Base-by-base conservation (phyloP, 345 rosid genomes). In the Hypericum perforatum region DNA sequence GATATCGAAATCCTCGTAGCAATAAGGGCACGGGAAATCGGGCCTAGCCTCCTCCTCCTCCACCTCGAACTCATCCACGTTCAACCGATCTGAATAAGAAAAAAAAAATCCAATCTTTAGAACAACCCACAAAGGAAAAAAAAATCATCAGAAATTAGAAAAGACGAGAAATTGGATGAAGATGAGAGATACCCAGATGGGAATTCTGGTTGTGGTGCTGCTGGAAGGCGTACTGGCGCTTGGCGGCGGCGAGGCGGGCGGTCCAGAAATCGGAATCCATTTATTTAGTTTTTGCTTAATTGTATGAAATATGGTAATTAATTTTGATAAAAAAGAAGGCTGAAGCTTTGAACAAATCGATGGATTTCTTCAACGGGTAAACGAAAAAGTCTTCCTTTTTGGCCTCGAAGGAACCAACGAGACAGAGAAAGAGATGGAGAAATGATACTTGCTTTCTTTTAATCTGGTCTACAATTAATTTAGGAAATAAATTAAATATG, bases 201-300 rank as follows among this genome's bases (percentile, higher is more conserved):
- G 77, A 74, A 60, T 56, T 67, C 11, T 74, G 81, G 39, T 66
- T 74, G 43, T 71, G 80, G 50, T 72, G 72, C 64, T 73, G 78
- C 67, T 22, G 32, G 32, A 76, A 58, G 14, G 61, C 59, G 47
- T 69, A 78, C 45, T 75, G 86, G 50, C 79, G 76, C 61, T 81
- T 75, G 22, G 86, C 77, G 41, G 79, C 79, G 5, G 82, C 82
- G 48, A 75, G 63, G 10, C 86, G 80, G 43, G 83, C 71, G 32
- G 76, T 72, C 83, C 86, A 78, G 63, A 81, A 75, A 66, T 81
- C 81, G 39, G 76, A 69, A 62, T 75, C 79, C 86, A 81, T 77
- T 22, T 53, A 22, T 22, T 22, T n/a, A n/a, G n/a, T n/a, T 22
- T 22, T 22, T 22, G 32, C 32, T 22, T 22, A 22, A 22, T 22